Base-by-base conservation (phyloP, 805 yeast genomes). In the Yamadazyma sp. region DNA sequence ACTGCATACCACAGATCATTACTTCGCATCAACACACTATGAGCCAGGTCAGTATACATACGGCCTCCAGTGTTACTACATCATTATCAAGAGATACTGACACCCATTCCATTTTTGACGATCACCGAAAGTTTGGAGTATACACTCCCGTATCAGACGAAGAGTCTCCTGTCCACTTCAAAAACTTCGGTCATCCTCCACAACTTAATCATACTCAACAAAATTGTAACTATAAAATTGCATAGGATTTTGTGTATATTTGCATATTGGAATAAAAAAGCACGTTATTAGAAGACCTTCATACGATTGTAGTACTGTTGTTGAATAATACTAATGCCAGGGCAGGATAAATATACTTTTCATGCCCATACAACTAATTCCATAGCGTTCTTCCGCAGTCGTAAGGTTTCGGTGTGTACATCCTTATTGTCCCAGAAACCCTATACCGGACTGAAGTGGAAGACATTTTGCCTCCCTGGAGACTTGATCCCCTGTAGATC, bases 81-180 rank as follows among this genome's bases (percentile, higher is more conserved):
- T 41, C 55, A 11, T 40, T 42, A 14, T 44, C 53, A 14, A 42
- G 48, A 10, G 41, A 44, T 15, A 38, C 45, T 11, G 58, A 52
- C 14, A 13, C 30, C n/a, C 26, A 32, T 14, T 32, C 44, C 8
- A 19, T 57, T 5, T 59, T 58, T 38, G 64, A 60, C 37, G 64
- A 55, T 24, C 43, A 54, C 17, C 46, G 55, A 14, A 44, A 42
- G 31, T 37, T 45, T 28, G 60, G 58, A 3, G 50, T 52, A 9
- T 43, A 52, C 6, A 62, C 70, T 23, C 70, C 70, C n/a, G 44
- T 53, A 16, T 60, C 64, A 38, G 63, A 57, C 32, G 59, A 50
- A 36, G 62, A 58, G 27, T 43, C 47, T 9, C 50, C 50, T 15
- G 30, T 43, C 12, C 26, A 34, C 12, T 28, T 29, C 13, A 34